phyloP scores from a whole-genome alignment of 805 yeast genomes.

The Helenozyma baotianmanensis region DNA sequence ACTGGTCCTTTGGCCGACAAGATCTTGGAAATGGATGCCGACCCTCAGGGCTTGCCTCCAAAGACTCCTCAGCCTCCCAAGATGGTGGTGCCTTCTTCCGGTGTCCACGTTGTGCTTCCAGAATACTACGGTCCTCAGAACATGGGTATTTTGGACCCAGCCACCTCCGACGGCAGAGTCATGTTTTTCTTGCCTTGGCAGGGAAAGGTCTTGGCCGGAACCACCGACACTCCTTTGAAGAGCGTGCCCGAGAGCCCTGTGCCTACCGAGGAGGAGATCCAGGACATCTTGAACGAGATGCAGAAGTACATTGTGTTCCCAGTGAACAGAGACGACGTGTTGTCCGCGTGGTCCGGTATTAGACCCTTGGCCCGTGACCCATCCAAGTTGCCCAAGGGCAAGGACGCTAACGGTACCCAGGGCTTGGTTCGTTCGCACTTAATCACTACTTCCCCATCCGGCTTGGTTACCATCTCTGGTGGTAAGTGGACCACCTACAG shows the following conservation, averaged over 20 bases:
- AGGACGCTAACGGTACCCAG: conserved; percentile 58
- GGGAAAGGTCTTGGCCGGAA: conserved; percentile 93
- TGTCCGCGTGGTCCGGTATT: conserved; percentile 96
- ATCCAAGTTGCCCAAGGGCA: conserved; percentile 42
- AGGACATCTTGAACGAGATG: conserved; percentile 80
- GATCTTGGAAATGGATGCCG: conserved; percentile 80
- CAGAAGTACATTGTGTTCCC: conserved; percentile 87
- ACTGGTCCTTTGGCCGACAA: conserved; percentile 92
- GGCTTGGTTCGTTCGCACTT: conserved; percentile 89
- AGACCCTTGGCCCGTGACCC: conserved; percentile 92
- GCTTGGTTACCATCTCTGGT: conserved; percentile 85
- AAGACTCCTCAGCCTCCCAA: conserved; percentile 47
- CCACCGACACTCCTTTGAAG: conserved; percentile 85
- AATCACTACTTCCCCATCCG: conserved; percentile 64
- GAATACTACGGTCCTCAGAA: conserved; percentile 86
- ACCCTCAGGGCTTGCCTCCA: conserved; percentile 62
- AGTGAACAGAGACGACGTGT: conserved; percentile 83
- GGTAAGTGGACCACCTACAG: conserved; percentile 99
- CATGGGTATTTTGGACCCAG: conserved; percentile 86
- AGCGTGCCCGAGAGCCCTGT: conserved; percentile 70
- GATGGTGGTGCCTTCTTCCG: conserved; percentile 92
- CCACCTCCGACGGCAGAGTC: conserved; percentile 92
- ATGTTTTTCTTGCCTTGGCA: conserved; percentile 98
- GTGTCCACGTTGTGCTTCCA: conserved; percentile 89
- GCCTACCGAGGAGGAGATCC: conserved; percentile 84